Percentiles rank a stretch among this genome's conserved stretches.
These are phyloP conservation scores for Grosmannia huntii DNA, from an alignment of 2,329 filamentous ascomycete species.

Conservation along the genomic window DNA sequence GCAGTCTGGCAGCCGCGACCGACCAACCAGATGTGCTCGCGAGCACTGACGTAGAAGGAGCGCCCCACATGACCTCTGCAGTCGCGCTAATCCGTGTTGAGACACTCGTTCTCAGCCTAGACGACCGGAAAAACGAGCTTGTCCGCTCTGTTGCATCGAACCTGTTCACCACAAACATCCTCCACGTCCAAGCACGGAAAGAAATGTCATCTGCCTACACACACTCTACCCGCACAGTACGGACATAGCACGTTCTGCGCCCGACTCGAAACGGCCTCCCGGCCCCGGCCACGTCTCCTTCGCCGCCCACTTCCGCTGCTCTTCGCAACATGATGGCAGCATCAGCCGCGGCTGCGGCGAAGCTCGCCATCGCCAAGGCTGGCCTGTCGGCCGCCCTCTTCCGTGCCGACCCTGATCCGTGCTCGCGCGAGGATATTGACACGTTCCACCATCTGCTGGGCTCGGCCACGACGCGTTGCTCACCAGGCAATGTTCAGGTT, in stretches of 20 bases:
- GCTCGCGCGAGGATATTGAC: slow-evolving; percentile 56
- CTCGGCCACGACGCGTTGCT: slow-evolving; percentile 56
- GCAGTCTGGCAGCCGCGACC: neutral
- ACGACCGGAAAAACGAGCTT: too few relatives aligned
- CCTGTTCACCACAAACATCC: too few relatives aligned
- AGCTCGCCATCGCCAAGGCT: slow-evolving; percentile 67
- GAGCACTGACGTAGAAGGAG: neutral
- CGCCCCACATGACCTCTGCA: neutral
- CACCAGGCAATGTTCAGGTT: slow-evolving; percentile 78
- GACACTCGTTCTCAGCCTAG: neutral
- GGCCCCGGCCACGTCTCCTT: neutral
- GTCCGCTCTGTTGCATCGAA: too few relatives aligned
- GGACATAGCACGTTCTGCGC: too few relatives aligned
- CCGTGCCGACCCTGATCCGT: slow-evolving; percentile 57
- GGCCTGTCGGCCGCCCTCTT: slow-evolving; percentile 63
- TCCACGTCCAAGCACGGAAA: too few relatives aligned
- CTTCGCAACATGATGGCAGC: neutral
- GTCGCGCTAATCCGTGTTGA: neutral
- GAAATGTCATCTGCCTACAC: too few relatives aligned
- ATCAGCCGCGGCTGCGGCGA: slow-evolving; percentile 48
- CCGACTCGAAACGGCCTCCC: too few relatives aligned
- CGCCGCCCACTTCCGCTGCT: neutral
- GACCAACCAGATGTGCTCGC: neutral
- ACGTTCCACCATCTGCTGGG: slow-evolving; percentile 55
- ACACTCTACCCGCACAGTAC: too few relatives aligned